Base-by-base conservation (phyloP, 805 yeast genomes). In the Monosporozyma solicola region DNA sequence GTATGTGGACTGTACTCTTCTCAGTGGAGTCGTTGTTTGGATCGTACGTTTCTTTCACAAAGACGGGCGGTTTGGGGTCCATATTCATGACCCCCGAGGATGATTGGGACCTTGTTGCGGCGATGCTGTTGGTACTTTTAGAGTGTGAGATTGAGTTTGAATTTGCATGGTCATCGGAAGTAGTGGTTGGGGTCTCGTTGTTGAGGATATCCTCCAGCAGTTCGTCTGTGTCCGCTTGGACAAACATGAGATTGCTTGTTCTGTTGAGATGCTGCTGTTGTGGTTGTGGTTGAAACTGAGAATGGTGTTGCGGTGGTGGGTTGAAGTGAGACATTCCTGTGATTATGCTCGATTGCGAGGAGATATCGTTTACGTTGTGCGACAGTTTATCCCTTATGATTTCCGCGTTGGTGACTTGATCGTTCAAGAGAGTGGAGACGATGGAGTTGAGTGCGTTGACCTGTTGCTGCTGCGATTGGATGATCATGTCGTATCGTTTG, bases 381-480 rank as follows among this genome's bases (percentile, higher is more conserved):
- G 57, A 49, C 29, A 65, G 43, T 54, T 64, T 66, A 39, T 65
- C 68, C 47, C 62, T 58, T 35, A 63, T 51, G 13, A 60, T 55
- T 29, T 63, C 71, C 3, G 66, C 56, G 53, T 64, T 60, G 29
- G 65, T 52, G n/a, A 53, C 59, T 49, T 66, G 69, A 43, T 65
- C 70, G 49, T 62, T 63, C 35, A 66, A 51, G 31, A 66, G 15
- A 3, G 64, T 59, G 10, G 60, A 57, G 16, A 67, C 43, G 22
- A 61, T 59, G 7, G 61, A 58, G 47, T 59, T 62, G 47, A 67
- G 53, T n/a, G 63, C 65, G 24, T 51, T 55, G 13, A 67, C 65
- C 51, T 64, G 69, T 47, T 64, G 67, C 51, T 65, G 69, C 51
- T 67, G 71, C 2, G 67, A 56, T n/a, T 57, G 51, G 4, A 67